Conservation (phyloP, 441 rosid genomes). For the Erodium moschatum region DNA sequence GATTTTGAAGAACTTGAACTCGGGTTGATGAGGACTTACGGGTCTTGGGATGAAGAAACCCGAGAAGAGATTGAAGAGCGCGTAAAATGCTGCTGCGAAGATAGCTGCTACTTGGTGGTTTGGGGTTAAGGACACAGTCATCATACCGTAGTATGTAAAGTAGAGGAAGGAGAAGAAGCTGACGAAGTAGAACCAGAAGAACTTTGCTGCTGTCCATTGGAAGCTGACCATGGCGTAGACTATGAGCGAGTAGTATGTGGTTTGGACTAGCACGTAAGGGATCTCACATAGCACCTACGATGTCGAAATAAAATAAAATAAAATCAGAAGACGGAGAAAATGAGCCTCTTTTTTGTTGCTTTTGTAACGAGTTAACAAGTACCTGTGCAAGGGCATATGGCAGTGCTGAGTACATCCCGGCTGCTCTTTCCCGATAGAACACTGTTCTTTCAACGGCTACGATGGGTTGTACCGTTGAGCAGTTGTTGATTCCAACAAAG, state of each 20-base stretch:
- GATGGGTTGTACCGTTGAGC: conserved; percentile 71
- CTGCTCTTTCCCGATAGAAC: conserved; percentile 83
- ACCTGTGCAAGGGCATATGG: conserved; percentile 94
- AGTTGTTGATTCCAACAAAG: conserved; percentile 65
- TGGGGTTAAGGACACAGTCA: conserved; percentile 69
- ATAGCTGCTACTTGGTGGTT: conserved; percentile 84
- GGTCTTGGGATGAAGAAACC: conserved; percentile 92
- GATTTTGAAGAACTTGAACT: too few relatives aligned
- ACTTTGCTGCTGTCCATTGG: conserved; percentile 67
- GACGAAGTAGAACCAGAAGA: conserved; percentile 81
- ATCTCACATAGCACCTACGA: conserved; percentile 65
- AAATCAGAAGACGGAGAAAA: too few relatives aligned
- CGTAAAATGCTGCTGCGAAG: conserved; percentile 69
- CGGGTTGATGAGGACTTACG: conserved; percentile 28
- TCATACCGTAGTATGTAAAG: conserved; percentile 98
- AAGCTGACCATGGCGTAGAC: conserved; percentile 78
- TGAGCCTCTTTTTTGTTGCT: too few relatives aligned
- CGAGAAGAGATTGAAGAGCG: conserved; percentile 82
- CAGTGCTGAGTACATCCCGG: conserved; percentile 86
- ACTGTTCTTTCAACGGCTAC: conserved; percentile 75
- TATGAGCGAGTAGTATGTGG: conserved; percentile 55
- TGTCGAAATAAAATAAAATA: background rate
- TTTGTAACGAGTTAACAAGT: background rate
- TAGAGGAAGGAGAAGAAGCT: conserved; percentile 80
- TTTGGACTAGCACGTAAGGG: conserved; percentile 69